These are phyloP conservation scores for Agrocybe chaxingu DNA, from an alignment of 768 basidiomycete genomes.

Conservation along the genomic window DNA sequence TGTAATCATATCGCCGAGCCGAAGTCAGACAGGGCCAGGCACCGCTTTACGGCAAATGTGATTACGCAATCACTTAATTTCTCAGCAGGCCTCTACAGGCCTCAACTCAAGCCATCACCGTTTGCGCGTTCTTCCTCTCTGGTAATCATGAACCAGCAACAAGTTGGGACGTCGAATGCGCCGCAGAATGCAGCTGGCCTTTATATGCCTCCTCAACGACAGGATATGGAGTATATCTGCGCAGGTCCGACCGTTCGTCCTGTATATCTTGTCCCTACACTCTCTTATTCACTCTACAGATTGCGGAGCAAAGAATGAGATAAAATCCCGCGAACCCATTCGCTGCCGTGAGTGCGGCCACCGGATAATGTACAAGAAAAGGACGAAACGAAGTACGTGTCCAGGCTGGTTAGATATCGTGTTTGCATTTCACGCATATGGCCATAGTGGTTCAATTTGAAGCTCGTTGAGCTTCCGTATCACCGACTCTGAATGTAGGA, in stretches of 20 bases:
- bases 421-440: slow-evolving; percentile 8
- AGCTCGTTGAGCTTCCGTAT: slow-evolving; percentile 51
- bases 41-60: too few species aligned
- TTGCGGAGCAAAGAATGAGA: slow-evolving; percentile 90
- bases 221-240: slow-evolving; percentile 84
- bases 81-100: too few species aligned
- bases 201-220: slow-evolving; percentile 37
- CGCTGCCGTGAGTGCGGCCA: slow-evolving; percentile 97
- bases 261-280: background rate
- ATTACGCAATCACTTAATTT: too few species aligned
- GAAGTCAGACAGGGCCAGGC: too few species aligned
- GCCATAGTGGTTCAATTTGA: slow-evolving; percentile 78
- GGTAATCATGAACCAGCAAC: slow-evolving; percentile 15
- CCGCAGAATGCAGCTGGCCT: slow-evolving; percentile 19
- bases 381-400: slow-evolving; percentile 85
- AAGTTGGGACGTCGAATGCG: slow-evolving; percentile 6
- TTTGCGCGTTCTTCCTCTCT: too few species aligned
- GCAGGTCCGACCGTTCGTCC: slow-evolving; percentile 53
- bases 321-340: slow-evolving; percentile 88
- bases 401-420: background rate
- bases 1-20: too few species aligned
- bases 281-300: slow-evolving; percentile 42
- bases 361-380: slow-evolving; percentile 98
- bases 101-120: too few species aligned
- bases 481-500: background rate